Evolutionary conservation across 768 basidiomycete species (phyloP).

Genomic region (Rhodocollybia butyracea): DNA sequence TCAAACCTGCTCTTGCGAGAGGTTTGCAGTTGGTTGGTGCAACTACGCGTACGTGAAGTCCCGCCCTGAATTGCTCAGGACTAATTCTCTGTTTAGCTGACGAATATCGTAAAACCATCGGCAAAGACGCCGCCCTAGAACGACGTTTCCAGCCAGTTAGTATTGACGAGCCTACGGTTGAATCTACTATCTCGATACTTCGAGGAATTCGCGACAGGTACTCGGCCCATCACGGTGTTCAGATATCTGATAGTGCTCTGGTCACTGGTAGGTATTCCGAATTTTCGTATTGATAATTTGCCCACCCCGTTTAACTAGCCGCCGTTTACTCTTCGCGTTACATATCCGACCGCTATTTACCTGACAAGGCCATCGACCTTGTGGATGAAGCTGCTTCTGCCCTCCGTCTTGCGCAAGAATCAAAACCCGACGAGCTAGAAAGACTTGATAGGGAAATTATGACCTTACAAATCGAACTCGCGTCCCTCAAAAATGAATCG

Average conservation of each 20-base stretch:
- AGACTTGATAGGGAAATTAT: conserved; percentile 78
- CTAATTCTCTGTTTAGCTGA: conserved; percentile 56
- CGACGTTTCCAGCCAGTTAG: conserved; percentile 87
- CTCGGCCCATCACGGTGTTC: conserved; percentile 92
- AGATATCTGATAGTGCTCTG: conserved; percentile 83
- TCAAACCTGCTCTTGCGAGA: conserved; percentile 85
- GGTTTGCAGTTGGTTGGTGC: conserved; percentile 89
- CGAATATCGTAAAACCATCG: conserved; percentile 89
- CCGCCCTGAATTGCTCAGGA: neutral
- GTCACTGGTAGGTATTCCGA: conserved; percentile 62
- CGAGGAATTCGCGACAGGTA: conserved; percentile 82
- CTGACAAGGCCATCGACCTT: conserved; percentile 90
- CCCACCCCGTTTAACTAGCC: conserved; percentile 37
- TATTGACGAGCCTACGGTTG: conserved; percentile 87
- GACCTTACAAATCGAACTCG: conserved; percentile 86
- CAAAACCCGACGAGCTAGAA: conserved; percentile 84
- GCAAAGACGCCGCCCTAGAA: conserved; percentile 88
- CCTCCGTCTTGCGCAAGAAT: conserved; percentile 83
- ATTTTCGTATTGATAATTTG: neutral
- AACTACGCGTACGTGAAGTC: conserved; percentile 65
- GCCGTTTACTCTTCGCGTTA: conserved; percentile 84
- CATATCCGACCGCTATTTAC: conserved; percentile 83
- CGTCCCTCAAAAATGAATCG: conserved; percentile 83
- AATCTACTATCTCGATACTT: conserved; percentile 81
- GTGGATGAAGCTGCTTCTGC: conserved; percentile 92